Evolutionary conservation across 2,329 filamentous ascomycete species (phyloP), one percentile per base, ranked within the genome.

Genomic region (Zymoseptoria passerinii): DNA sequence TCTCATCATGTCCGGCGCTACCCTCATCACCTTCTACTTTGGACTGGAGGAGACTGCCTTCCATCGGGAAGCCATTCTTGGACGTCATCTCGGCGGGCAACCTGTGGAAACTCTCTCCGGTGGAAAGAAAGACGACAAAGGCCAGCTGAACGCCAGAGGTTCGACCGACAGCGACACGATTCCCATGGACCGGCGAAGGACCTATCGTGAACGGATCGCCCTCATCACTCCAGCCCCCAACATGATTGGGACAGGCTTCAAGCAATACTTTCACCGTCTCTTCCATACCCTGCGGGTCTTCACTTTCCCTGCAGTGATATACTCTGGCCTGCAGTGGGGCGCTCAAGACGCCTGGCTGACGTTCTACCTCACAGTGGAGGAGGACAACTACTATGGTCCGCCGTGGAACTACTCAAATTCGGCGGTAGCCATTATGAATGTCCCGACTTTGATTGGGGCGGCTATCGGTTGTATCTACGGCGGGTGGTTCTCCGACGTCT

Each of bases 331-430:
- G 23, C 81, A 83, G 65, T 84, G 81, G 81, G 81, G 81, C 3
- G 74, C 80, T 28, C 82, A 84, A 67, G 81, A 83, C 62, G 80
- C 81, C n/a, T 83, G 81, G 70, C 71, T 84, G 20, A 80, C 79
- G 1, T 83, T 84, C 66, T 83, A 84, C 61, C 72, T 83, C 29
- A 84, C 81, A 0, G 75, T 83, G 1, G 76, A 83, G 65, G 79
- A 84, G 63, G 80, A 82, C 61, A 78, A 78, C 62, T 83, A 80
- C 78, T 78, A 77, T 27, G 76, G 71, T 0, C 70, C 73, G 8
- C 82, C 82, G 0, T 84, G 79, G 76, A 78, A 81, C 67, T 84
- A 84, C 66, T 74, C 71, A 40, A 76, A 81, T 58, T 76, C 77
- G 1, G 76, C 76, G 1, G 78, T 81, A 3, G 81, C 80, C 1